These are phyloP conservation scores for Teunomyces funiuensis DNA, from an alignment of 805 yeast species.

Conservation along the genomic window DNA sequence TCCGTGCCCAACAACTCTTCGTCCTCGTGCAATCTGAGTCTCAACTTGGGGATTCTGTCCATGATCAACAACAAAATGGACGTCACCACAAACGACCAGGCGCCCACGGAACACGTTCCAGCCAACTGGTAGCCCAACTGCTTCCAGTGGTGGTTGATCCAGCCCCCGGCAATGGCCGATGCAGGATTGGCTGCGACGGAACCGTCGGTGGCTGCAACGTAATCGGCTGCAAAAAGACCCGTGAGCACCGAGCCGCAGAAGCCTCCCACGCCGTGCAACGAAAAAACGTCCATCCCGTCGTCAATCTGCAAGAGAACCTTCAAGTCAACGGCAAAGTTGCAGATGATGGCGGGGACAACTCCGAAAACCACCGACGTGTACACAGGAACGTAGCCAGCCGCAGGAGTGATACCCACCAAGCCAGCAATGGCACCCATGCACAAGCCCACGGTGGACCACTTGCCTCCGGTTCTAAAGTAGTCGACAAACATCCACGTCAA, in stretches of 20 bases:
- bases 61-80: conserved; percentile 61
- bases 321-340: conserved; percentile 84
- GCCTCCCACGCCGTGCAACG: conserved; percentile 94
- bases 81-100: conserved; percentile 77
- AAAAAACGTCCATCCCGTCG: conserved; percentile 93
- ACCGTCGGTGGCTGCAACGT: conserved; percentile 83
- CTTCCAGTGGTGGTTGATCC: conserved; percentile 78
- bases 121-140: conserved; percentile 91
- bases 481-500: conserved; percentile 93
- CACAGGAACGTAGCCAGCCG: conserved; percentile 93
- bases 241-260: conserved; percentile 79
- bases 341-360: conserved; percentile 67
- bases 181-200: conserved; percentile 36
- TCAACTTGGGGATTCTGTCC: conserved; percentile 78
- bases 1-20: conserved; percentile 90
- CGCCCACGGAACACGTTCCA: conserved; percentile 65
- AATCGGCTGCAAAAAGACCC: conserved; percentile 90
- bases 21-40: conserved; percentile 79
- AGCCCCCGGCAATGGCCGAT: conserved; percentile 67
- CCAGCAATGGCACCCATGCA: conserved; percentile 95
- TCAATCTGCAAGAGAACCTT: conserved; percentile 74
- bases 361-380: conserved; percentile 88
- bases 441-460: conserved; percentile 91
- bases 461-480: conserved; percentile 78
- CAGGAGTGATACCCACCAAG: conserved; percentile 93